Base-by-base conservation (phyloP, 2,329 filamentous ascomycete genomes). In the Xylariaceae sp. region DNA sequence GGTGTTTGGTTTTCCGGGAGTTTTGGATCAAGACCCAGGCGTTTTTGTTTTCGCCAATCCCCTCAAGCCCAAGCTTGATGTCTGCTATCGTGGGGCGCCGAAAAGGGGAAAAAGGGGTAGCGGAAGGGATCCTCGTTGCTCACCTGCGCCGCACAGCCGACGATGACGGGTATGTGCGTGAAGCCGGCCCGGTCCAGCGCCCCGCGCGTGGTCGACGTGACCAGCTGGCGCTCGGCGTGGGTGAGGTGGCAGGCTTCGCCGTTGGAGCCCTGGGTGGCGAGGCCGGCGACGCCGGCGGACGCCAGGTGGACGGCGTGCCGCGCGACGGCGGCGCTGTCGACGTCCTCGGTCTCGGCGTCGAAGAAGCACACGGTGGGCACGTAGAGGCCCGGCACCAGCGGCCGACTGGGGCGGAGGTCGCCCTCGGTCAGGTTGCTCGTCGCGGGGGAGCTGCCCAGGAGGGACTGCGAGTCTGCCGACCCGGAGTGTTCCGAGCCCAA, bases 171-270 rank as follows among this genome's bases (percentile, higher is more conserved):
- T 59, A 87, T 66, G 43, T 72, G 61, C 1, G 65, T 52, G 58
- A 74, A 85, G 2, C 82, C 81, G 19, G 76, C 72, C 9, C 69
- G 66, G 52, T 85, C 73, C 28, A 89, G 67, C 11, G 82, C 81
- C 40, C 72, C 68, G 25, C 84, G 77, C 2, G 83, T 88, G 21
- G 79, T 76, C 32, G 64, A 63, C 5, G 81, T 88, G 47, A 90
- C 75, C 32, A 75, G 62, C 30, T 72, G 70, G 38, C 83, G 75
- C 61, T 90, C 84, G 16, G 71, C 64, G 47, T 80, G 79, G 27
- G 78, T 77, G 21, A 90, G 70, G 52, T 88, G 83, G 10, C 88
- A 83, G 6, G 85, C 83, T 64, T 92, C 85, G 49, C 84, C 84
- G 52, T 90, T 90, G 52, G 80, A 86, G 29, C 84, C 84, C 56